Base-by-base conservation (phyloP, 1,284 basidiomycete genomes). In the Phylloboletellus chloephorus region DNA sequence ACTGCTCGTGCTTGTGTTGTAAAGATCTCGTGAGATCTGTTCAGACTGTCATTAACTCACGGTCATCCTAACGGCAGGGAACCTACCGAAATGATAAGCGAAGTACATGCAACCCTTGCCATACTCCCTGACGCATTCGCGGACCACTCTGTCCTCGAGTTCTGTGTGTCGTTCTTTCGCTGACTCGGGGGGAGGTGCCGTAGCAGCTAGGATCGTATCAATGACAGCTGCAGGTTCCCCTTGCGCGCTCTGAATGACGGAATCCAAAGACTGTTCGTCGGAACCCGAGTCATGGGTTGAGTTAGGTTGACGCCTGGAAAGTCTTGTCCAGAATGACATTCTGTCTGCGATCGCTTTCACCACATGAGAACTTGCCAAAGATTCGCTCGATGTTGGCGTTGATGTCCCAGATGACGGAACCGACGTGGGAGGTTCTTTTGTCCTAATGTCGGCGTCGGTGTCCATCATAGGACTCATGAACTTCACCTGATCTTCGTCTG, bases 51-150 rank as follows among this genome's bases (percentile, higher is more conserved):
- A 24, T 39, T 22, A 46, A 22, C 19, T 32, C 11, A 1, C 13
- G 29, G 12, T 28, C 21, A 29, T 8, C 15, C 15, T 7, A 16
- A 28, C 5, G 30, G 22, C n/a, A 43, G 12, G 12, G 30, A 12
- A 50, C 67, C 38, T 56, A 86, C 87, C 86, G 49, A 88, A 88
- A 43, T 71, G 76, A 56, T 88, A 82, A 1, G 87, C 70, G 52
- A 87, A 89, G 61, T 82, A 88, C 82, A 91, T 88, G 31, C 78
- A 81, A 7, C 84, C 85, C 51, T 82, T 83, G 6, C 73, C 71
- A 51, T 79, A 87, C 49, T 86, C 78, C 43, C 72, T 71, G 23
- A 88, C 67, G 34, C 73, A 76, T 61, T 89, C 84, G 23, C 77
- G 71, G n/a, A 89, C 64, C 29, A 90, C 78, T 64, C 88, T 88